Base-by-base conservation (phyloP, 225 moss, liverwort and hornwort species). In the Asterella californica region DNA sequence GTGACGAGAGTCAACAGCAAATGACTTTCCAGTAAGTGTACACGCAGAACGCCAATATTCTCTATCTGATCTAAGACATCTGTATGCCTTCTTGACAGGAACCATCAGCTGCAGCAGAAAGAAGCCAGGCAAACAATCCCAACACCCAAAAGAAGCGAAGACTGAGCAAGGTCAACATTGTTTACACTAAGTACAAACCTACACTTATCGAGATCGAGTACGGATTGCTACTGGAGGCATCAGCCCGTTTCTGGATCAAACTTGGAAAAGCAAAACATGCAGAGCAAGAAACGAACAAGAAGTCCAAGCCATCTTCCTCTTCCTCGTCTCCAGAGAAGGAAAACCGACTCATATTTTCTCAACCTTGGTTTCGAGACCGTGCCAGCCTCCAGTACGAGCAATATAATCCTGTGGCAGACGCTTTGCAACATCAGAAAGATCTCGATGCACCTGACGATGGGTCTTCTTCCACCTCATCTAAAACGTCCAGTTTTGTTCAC, bases 161-260 rank as follows among this genome's bases (percentile, higher is more conserved):
- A 17, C 64, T 81, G 47, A 81, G 42, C 45, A 72, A 65, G 78
- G 69, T 83, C 69, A 57, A 83, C 79, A 74, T 64, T 80, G 76
- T 82, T 10, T 89, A 86, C 82, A 63, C 79, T 4, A 78, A 83
- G 30, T 93, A 79, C 72, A 91, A 88, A 78, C 88, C 91, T 33
- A 86, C 91, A 34, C 84, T 84, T 32, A 74, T 93, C 24, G 91
- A 93, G 71, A 84, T 90, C 79, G 91, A 93, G 60, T 90, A 85
- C 71, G 88, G 90, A 33, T 80, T 93, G 74, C 70, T 93, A 63
- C 76, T 93, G 73, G 88, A 93, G 78, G 93, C 89, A 68, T 29
- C 84, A 9, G 90, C 90, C 65, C 81, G 90, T 33, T 83, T 88
- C 77, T 93, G 91, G 90, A 87, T 91, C 65, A 89, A 76, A 69